These are phyloP conservation scores for Microthlaspi erraticum DNA, from an alignment of 345 rosid species.

Conservation along the genomic window DNA sequence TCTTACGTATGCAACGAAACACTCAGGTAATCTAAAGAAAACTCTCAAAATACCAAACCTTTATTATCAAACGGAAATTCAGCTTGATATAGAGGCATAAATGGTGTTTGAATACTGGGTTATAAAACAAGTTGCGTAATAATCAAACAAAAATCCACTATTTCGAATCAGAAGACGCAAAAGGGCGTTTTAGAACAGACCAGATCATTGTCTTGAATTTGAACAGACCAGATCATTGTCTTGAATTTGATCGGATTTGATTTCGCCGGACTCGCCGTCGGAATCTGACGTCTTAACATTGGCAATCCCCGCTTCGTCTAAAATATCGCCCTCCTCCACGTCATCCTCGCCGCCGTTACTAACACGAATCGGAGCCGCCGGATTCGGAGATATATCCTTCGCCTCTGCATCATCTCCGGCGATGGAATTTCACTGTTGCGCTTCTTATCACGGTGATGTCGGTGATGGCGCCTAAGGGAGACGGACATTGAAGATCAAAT, in stretches of 20 bases:
- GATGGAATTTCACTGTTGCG: conserved; percentile 52
- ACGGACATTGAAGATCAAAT: too few relatives aligned
- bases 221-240: conserved; percentile 51
- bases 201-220: too few relatives aligned
- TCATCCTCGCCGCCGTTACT: conserved; percentile 59
- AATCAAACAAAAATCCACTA: conserved; percentile 11
- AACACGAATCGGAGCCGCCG: conserved; percentile 26
- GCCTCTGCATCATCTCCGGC: conserved; percentile 41
- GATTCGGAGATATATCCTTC: conserved; percentile 20
- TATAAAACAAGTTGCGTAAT: not conserved
- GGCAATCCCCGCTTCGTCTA: conserved; percentile 60
- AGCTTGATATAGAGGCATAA: too few relatives aligned
- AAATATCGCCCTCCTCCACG: conserved; percentile 98
- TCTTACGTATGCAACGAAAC: conserved; percentile 58
- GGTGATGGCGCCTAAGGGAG: conserved; percentile 62
- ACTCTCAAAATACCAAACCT: conserved; percentile 55
- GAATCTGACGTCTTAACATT: conserved; percentile 36
- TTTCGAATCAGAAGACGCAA: conserved; percentile 14
- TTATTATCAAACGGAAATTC: conserved; percentile 41
- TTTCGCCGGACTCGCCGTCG: conserved; percentile 46
- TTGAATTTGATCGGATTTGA: conserved; percentile 45
- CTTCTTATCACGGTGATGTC: conserved; percentile 69
- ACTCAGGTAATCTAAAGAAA: conserved; percentile 61
- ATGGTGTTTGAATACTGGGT: conserved; percentile 40
- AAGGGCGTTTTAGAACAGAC: conserved; percentile 66